Base-by-base conservation (phyloP, 768 basidiomycete species). In the Lactifluus volemus region DNA sequence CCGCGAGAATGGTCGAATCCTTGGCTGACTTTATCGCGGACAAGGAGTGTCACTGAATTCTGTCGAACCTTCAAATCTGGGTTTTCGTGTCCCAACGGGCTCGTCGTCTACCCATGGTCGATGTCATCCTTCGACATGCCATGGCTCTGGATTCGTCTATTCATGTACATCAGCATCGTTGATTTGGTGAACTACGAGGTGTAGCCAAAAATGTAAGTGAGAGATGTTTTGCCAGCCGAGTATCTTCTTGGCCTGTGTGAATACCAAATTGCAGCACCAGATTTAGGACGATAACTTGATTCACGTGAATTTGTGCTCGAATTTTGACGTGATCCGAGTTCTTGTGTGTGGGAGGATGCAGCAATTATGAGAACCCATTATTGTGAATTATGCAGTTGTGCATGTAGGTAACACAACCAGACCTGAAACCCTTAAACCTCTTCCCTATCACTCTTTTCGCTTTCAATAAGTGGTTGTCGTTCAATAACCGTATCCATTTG, bases 11-110 rank as follows among this genome's bases (percentile, higher is more conserved):
- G 73, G 66, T 92, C 32, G 73, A 79, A 25, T 89, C 85, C 66
- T 73, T 94, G 6, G 82, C 84, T 1, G 74, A 78, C 48, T 93
- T 92, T 69, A 84, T 92, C 53, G 67, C 70, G 29, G 73, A 74
- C 10, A 74, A 70, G 64, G 74, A 77, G 5, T 54, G 57, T 10
- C 44, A 4, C 32, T 54, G 61, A 61, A 32, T 32, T 14, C 4
- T 29, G 3, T 30, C 54, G 36, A 50, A 30, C 41, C 30, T 41
- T 29, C 47, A n/a, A 25, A n/a, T 17, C 6, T 17, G 54, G 42
- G 3, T 12, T 47, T 21, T 38, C 19, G 29, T 25, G 25, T 30
- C 30, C 11, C 7, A 0, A 8, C 25, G 17, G 45, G 6, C 14
- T 17, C 14, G n/a, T 15, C 17, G 11, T 55, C 4, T 12, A n/a